A percentile compares a stretch with the other conserved stretches of the same genome.
phyloP scores from a whole-genome alignment of 2,329 filamentous ascomycete genomes.

The Penicillium sp. region DNA sequence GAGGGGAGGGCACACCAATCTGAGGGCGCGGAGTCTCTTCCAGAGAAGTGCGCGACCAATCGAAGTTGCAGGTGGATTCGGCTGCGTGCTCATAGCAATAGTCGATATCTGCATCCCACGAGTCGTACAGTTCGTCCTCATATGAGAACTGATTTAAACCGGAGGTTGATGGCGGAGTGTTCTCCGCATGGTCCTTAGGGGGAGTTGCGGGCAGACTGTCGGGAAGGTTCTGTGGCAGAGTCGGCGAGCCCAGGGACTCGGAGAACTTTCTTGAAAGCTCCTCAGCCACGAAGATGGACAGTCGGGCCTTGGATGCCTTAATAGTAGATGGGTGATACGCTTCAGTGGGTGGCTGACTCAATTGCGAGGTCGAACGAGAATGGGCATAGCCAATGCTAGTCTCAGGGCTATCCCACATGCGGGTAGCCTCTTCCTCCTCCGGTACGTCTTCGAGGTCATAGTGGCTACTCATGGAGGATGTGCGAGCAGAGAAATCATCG shows the following conservation, averaged over 20 bases:
- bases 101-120: slow-evolving; percentile 64
- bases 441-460: slow-evolving; percentile 47
- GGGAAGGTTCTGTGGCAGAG: slow-evolving; percentile 30
- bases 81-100: slow-evolving; percentile 62
- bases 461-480: slow-evolving; percentile 42
- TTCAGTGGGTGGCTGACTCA: slow-evolving; percentile 11
- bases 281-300: slow-evolving; percentile 33
- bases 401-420: slow-evolving; percentile 33
- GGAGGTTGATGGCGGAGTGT: slow-evolving; percentile 15
- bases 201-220: slow-evolving; percentile 5
- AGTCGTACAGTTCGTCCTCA: slow-evolving; percentile 38
- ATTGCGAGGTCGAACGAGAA: slow-evolving; percentile 21
- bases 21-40: slow-evolving; percentile 29
- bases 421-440: slow-evolving; percentile 45
- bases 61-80: slow-evolving; percentile 61
- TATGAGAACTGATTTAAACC: slow-evolving; percentile 17
- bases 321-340: slow-evolving; percentile 5
- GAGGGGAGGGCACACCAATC: slow-evolving; percentile 15
- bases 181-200: slow-evolving; percentile 16
- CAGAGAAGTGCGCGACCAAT: slow-evolving; percentile 50
- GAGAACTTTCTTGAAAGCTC: slow-evolving; percentile 43
- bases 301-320: slow-evolving; percentile 26
- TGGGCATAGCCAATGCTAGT: slow-evolving; percentile 16
- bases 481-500: slow-evolving; percentile 38
- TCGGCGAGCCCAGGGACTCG: slow-evolving; percentile 47